phyloP scores from a whole-genome alignment of 2,329 filamentous ascomycete genomes.

The Xylariaceae sp. region DNA sequence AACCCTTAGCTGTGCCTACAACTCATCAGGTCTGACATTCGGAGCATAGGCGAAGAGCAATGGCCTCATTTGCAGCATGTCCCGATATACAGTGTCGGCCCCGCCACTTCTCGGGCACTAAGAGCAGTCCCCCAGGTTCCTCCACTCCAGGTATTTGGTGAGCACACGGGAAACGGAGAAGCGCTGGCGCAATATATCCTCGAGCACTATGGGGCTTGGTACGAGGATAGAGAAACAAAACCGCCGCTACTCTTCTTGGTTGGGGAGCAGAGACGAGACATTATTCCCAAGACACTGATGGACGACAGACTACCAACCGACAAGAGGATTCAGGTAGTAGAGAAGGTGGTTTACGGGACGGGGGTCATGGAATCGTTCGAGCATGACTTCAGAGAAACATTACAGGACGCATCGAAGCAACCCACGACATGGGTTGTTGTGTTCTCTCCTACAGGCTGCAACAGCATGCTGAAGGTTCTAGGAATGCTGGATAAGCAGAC shows the following conservation, averaged over 20 bases:
- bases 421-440: slow-evolving; percentile 68
- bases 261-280: slow-evolving; percentile 82
- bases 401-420: slow-evolving; percentile 40
- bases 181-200: slow-evolving; percentile 74
- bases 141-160: slow-evolving; percentile 64
- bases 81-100: slow-evolving; percentile 73
- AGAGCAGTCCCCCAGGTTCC: slow-evolving; percentile 47
- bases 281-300: slow-evolving; percentile 80
- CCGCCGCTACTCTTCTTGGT: slow-evolving; percentile 79
- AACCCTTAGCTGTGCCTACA: slow-evolving; percentile 7
- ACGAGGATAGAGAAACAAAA: slow-evolving; percentile 38
- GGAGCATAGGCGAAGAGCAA: slow-evolving; percentile 15
- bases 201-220: slow-evolving; percentile 63
- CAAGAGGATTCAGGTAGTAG: slow-evolving; percentile 63
- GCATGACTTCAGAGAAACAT: slow-evolving; percentile 52
- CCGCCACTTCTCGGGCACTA: slow-evolving; percentile 74
- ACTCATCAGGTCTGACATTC: slow-evolving; percentile 19
- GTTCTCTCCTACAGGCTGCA: slow-evolving; percentile 63
- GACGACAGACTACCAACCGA: slow-evolving; percentile 43
- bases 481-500: slow-evolving; percentile 45
- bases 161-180: slow-evolving; percentile 81
- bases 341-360: slow-evolving; percentile 84
- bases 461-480: slow-evolving; percentile 53
- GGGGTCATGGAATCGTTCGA: slow-evolving; percentile 77
- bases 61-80: slow-evolving; percentile 56